phyloP scores from a whole-genome alignment of 2,329 filamentous ascomycete genomes.

The Exophiala bonariae region DNA sequence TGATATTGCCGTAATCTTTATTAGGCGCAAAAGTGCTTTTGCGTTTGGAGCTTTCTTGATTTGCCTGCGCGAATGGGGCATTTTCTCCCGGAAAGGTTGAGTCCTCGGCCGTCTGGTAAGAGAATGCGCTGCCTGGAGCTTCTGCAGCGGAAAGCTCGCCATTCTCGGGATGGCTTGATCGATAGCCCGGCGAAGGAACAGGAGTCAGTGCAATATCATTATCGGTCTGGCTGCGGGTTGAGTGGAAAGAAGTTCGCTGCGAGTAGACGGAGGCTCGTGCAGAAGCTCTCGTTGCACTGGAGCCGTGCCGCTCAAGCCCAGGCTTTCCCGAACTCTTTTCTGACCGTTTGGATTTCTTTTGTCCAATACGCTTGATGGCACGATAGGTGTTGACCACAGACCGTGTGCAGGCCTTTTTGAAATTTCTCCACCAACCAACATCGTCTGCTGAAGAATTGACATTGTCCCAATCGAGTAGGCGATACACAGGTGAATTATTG shows the following conservation, averaged over 20 bases:
- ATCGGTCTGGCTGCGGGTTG: constrained; percentile 45
- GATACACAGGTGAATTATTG: constrained; percentile 94
- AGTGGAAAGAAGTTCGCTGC: constrained; percentile 52
- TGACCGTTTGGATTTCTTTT: constrained; percentile 48
- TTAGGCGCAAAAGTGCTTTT: constrained; percentile 33
- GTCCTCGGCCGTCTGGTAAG: constrained; percentile 29
- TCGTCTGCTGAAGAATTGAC: constrained; percentile 89
- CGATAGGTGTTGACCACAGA: constrained; percentile 58
- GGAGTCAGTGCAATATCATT: constrained; percentile 95
- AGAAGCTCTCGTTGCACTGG: constrained; percentile 61
- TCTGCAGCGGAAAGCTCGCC: constrained; percentile 15
- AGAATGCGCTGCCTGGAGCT: constrained; percentile 30
- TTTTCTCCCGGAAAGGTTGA: constrained; percentile 13
- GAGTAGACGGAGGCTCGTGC: constrained; percentile 59
- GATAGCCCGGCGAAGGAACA: constrained; percentile 63
- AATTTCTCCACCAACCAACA: constrained; percentile 77
- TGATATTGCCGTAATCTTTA: constrained; percentile 65
- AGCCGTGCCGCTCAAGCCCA: constrained; percentile 57
- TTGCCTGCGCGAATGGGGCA: constrained; percentile 17
- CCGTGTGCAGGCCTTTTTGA: constrained; percentile 84
- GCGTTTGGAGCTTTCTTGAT: constrained; percentile 19
- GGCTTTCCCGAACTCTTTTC: constrained; percentile 52
- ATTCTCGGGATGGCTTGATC: constrained; percentile 35
- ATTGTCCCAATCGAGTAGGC: constrained; percentile 84
- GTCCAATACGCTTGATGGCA: constrained; percentile 38